Evolutionary conservation across 78 protist species (phyloP).

Genomic region (Dictyostelium firmibasis): DNA sequence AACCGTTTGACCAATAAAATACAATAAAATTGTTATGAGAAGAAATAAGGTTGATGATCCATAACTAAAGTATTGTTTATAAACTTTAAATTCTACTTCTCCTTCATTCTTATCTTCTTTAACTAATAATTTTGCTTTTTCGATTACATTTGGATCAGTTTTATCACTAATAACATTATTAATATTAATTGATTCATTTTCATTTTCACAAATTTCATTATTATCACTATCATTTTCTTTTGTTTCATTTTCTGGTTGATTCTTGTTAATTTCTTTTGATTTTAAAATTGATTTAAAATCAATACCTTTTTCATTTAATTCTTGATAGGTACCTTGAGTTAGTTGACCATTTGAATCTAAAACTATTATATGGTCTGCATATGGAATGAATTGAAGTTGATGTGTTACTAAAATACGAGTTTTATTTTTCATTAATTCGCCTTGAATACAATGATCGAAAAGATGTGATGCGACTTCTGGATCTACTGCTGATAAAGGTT

Average conservation of each 20-base stretch:
- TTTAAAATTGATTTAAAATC: conserved; percentile 68
- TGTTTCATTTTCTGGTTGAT: not conserved
- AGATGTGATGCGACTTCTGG: conserved; percentile 87
- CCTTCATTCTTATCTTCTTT: conserved; percentile 39
- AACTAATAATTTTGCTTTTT: conserved; percentile 33
- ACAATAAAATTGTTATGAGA: not conserved
- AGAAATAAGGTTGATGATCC: not conserved
- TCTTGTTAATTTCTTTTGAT: not conserved
- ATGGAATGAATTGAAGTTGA: conserved; percentile 80
- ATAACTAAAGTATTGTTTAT: not conserved
- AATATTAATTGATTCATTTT: not conserved
- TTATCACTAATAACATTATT: not conserved
- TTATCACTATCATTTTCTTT: not conserved
- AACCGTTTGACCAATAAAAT: not conserved
- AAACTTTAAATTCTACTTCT: not conserved
- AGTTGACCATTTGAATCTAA: conserved; percentile 32
- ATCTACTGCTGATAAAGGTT: conserved; percentile 96
- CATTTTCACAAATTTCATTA: not conserved
- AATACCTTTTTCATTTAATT: conserved; percentile 66
- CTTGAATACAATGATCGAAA: conserved; percentile 68
- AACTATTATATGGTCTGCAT: conserved; percentile 84
- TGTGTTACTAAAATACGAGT: conserved; percentile 89
- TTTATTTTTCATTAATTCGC: conserved; percentile 25
- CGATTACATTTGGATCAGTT: not conserved
- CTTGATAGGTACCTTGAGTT: conserved; percentile 75